Percentiles rank a stretch among this genome's conserved stretches.
These are phyloP conservation scores for Aspergillus affinis DNA, from an alignment of 495 filamentous ascomycete genomes.

Conservation along the genomic window DNA sequence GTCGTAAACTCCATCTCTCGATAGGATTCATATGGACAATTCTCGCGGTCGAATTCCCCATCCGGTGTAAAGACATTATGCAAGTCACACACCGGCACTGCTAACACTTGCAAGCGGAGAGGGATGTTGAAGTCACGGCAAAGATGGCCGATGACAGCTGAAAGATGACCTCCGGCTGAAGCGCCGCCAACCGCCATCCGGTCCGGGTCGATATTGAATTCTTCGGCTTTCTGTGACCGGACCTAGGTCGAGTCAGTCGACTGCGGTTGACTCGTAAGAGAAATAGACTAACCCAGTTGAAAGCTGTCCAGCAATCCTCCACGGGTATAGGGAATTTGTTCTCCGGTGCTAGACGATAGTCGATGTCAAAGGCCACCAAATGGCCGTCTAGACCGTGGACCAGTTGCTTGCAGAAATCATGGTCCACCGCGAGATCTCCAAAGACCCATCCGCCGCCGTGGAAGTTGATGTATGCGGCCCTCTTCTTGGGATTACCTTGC, in stretches of 20 bases:
- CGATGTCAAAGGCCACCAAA: slow-evolving; percentile 40
- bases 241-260: slow-evolving; percentile 25
- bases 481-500: slow-evolving; percentile 30
- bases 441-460: slow-evolving; percentile 45
- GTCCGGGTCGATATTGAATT: slow-evolving; percentile 34
- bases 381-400: slow-evolving; percentile 37
- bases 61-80: slow-evolving; percentile 35
- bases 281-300: slow-evolving; percentile 38
- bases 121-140: slow-evolving; percentile 38
- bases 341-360: slow-evolving; percentile 41
- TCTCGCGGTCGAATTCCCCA: slow-evolving; percentile 34
- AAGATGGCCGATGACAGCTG: slow-evolving; percentile 36
- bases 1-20: slow-evolving; percentile 41
- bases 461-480: slow-evolving; percentile 41
- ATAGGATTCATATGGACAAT: slow-evolving; percentile 39
- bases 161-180: slow-evolving; percentile 43
- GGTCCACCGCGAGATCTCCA: slow-evolving; percentile 33
- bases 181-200: slow-evolving; percentile 34
- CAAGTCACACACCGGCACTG: slow-evolving; percentile 39
- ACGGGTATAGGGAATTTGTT: slow-evolving; percentile 35
- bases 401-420: slow-evolving; percentile 39
- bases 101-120: slow-evolving; percentile 35
- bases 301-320: slow-evolving; percentile 42
- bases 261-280: not conserved
- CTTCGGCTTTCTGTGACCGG: slow-evolving; percentile 29